A percentile compares a stretch with the other conserved stretches of the same genome.
Evolutionary conservation across 106 monocot species (phyloP).

Genomic region (Vanilla planifolia): DNA sequence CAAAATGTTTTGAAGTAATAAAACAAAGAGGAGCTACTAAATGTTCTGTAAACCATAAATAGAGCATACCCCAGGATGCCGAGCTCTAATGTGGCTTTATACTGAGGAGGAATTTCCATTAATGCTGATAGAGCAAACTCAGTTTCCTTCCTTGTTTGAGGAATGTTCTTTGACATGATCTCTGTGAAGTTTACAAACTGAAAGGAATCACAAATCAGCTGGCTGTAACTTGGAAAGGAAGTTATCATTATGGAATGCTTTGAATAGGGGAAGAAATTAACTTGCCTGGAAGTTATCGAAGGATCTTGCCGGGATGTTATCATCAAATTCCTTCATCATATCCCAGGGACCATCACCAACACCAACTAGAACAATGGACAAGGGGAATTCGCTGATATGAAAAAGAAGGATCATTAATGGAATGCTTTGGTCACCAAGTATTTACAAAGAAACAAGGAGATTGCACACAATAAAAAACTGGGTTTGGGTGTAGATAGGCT

Average conservation of each 20-base stretch:
- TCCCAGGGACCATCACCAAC: constrained; percentile 99
- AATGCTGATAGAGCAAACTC: constrained; percentile 62
- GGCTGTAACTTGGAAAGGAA: no score
- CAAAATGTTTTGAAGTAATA: not conserved
- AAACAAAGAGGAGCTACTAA: not conserved
- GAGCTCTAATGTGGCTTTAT: constrained; percentile 58
- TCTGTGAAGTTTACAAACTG: constrained; percentile 75
- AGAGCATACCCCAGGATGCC: constrained; percentile 52
- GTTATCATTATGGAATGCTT: not conserved
- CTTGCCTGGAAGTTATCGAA: constrained; percentile 12
- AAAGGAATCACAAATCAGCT: not conserved
- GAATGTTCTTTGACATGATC: constrained; percentile 43
- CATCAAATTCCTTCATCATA: constrained; percentile 94
- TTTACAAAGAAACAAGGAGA: not conserved
- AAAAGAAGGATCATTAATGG: not conserved
- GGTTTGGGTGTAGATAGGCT: not conserved
- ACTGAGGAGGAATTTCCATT: constrained; percentile 71
- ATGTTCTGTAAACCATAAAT: not conserved
- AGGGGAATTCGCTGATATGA: constrained; percentile 68
- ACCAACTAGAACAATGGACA: constrained; percentile 92
- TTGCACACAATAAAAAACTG: not conserved
- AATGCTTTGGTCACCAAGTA: not conserved
- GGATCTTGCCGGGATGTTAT: constrained; percentile 61
- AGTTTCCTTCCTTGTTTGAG: constrained; percentile 41
- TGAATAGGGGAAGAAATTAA: not conserved